Evolutionary conservation across 257 asterid genomes (phyloP).

Genomic region (Rehmannia glutinosa): DNA sequence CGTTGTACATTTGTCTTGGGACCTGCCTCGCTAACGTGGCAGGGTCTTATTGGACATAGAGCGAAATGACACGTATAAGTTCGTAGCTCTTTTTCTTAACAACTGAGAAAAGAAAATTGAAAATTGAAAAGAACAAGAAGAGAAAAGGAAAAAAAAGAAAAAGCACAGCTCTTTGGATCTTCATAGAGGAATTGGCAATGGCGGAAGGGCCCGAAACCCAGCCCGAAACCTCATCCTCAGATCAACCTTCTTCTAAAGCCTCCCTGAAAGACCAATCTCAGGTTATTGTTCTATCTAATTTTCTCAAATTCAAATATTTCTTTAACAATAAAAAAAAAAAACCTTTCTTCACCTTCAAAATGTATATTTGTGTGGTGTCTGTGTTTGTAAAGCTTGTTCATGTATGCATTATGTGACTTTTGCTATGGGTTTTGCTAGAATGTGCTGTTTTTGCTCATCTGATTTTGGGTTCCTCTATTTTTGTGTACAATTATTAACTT

Average conservation of each 20-base stretch:
- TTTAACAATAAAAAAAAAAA: background rate
- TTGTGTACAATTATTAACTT: background rate
- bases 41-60: background rate
- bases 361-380: background rate
- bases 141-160: background rate
- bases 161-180: background rate
- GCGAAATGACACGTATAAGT: background rate
- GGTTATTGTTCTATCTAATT: constrained; percentile 3
- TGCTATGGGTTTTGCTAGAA: background rate
- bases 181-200: constrained; percentile 16
- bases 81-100: background rate
- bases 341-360: background rate
- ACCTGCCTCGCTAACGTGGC: background rate
- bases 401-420: no score
- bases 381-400: no score
- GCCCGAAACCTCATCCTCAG: constrained; percentile 19
- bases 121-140: background rate
- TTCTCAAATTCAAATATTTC: background rate
- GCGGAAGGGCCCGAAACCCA: constrained; percentile 23
- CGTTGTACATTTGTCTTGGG: no score
- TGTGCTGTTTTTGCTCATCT: background rate
- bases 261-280: constrained; percentile 11
- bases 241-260: constrained; percentile 17
- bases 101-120: background rate
- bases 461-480: background rate